Evolutionary conservation across 768 basidiomycete genomes (phyloP), one percentile per base, ranked within the genome.

Genomic region (Tubosaeta sp.): DNA sequence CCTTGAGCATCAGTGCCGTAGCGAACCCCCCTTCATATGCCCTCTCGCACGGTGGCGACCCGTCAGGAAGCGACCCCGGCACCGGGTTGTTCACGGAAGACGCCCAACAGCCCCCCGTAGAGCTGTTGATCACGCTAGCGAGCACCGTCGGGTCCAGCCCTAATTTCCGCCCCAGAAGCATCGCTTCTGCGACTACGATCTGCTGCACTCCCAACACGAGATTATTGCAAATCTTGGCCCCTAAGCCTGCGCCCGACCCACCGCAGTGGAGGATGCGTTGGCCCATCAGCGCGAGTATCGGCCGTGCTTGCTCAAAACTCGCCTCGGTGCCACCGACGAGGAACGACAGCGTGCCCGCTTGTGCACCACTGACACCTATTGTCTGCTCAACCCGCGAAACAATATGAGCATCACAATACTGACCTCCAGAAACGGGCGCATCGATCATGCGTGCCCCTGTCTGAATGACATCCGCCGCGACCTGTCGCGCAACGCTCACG

Each of bases 361-460:
- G 84, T 10, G 95, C 95, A 29, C 92, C 95, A 13, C 86, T 74
- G 10, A 92, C 90, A 32, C 92, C 88, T 91, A 55, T 46, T 33
- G 31, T 42, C 38, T 38, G 41, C 39, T 59, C 42, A 64, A 27
- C 31, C 32, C 35, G 14, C 46, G 49, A 25, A 9, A n/a, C 41
- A 43, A 26, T 27, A 35, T 45, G 16, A 26, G 49, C 22, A 22
- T 22, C 22, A 41, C 14, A 50, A 45, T 37, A 69, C 82, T 50
- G 65, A 88, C 91, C 94, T 51, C 95, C 95, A 44, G 91, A 94
- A 1, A 97, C 94, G 3, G 95, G 95, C 6, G 95, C 93, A 65
- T 97, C 95, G 19, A 97, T 77, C 83, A 97, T 92, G 37, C 71
- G 71, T 7, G 85, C 90, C 25, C 87, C 85, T 26, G 76, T 70